These are phyloP conservation scores for Sarocladium brachiariae DNA, from an alignment of 2,329 filamentous ascomycete genomes.

Conservation along the genomic window DNA sequence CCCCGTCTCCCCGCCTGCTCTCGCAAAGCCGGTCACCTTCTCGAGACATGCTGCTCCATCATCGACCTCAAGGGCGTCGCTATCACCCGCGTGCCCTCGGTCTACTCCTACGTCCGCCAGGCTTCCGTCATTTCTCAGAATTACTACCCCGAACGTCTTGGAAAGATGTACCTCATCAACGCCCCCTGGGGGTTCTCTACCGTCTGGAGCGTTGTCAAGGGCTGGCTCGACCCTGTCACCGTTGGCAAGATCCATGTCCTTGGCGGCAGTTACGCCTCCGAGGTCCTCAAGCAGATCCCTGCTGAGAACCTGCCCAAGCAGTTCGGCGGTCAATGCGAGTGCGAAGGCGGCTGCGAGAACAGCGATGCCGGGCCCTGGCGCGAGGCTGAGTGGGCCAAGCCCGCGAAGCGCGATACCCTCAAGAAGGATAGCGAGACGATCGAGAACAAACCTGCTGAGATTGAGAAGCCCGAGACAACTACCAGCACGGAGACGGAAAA, in stretches of 20 bases:
- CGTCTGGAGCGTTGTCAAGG: conserved; percentile 82
- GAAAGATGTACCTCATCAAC: conserved; percentile 96
- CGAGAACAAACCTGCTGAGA: conserved; percentile 33
- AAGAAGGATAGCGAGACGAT: conserved; percentile 28
- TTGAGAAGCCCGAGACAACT: conserved; percentile 25
- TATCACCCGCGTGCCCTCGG: conserved; percentile 69
- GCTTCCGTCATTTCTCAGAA: conserved; percentile 91
- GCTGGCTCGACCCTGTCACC: conserved; percentile 93
- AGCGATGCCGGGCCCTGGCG: conserved; percentile 91
- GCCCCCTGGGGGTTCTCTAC: conserved; percentile 90
- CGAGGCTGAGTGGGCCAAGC: conserved; percentile 59
- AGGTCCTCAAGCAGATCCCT: conserved; percentile 78
- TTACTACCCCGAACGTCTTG: conserved; percentile 97
- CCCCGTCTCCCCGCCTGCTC: conserved; percentile 92
- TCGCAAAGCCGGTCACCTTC: conserved; percentile 78
- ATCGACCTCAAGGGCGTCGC: conserved; percentile 97
- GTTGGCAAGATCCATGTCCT: conserved; percentile 94
- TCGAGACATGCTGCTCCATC: conserved; percentile 97
- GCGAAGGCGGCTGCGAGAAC: conserved; percentile 72
- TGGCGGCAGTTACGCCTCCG: conserved; percentile 71
- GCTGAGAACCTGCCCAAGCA: conserved; percentile 82
- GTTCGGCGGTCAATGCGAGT: conserved; percentile 80
- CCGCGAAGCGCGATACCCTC: conserved; percentile 57
- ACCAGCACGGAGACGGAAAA: conserved; percentile 24
- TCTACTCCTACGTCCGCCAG: conserved; percentile 81